Base-by-base conservation (phyloP, 164 flowering plant genomes). In the Taxillus chinensis region DNA sequence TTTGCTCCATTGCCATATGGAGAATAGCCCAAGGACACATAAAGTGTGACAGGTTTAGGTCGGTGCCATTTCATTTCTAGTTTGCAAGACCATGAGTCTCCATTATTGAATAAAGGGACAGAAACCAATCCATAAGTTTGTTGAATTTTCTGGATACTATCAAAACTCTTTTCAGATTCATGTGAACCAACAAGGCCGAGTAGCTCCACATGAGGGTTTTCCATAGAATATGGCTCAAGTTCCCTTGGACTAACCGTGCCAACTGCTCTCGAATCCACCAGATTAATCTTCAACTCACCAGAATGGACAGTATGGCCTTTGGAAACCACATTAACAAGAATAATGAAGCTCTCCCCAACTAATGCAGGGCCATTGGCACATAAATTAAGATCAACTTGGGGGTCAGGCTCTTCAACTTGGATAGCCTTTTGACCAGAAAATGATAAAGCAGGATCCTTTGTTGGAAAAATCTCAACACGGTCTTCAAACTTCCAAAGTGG, bases 401-500 rank as follows among this genome's bases (percentile, higher is more conserved):
- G 78, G 4, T 95, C 96, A 54, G 85, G 88, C 64, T 95, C 99
- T 70, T 91, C 97, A 66, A 95, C 85, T 70, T 87, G 97, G 60
- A 80, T 79, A 68, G 82, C 81, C 74, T 85, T 95, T 78, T 89
- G 97, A 60, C 96, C 97, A 62, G 85, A 75, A 69, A 83, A 80
- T 55, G 96, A 79, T 8, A 91, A 83, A 73, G 78, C 79, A 50
- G 81, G 92, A 77, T 95, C 96, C 76, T 87, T 89, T 55, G 80
- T 87, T 57, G 99, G 99, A 67, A 73, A 77, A 63, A 83, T 75
- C 64, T 86, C 89, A 54, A 87, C 74, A 51, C 76, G 74, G 59
- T 87, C 91, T 77, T 95, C 98, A 80, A 85, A 87, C 69, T 89
- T 95, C 99, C 99, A 91, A 61, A 87, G 86, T 12, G 90, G 97